Percentiles rank a stretch among this genome's conserved stretches.
These are phyloP conservation scores for Tanacetum coccineum DNA, from an alignment of 129 eudicot species.

Conservation along the genomic window DNA sequence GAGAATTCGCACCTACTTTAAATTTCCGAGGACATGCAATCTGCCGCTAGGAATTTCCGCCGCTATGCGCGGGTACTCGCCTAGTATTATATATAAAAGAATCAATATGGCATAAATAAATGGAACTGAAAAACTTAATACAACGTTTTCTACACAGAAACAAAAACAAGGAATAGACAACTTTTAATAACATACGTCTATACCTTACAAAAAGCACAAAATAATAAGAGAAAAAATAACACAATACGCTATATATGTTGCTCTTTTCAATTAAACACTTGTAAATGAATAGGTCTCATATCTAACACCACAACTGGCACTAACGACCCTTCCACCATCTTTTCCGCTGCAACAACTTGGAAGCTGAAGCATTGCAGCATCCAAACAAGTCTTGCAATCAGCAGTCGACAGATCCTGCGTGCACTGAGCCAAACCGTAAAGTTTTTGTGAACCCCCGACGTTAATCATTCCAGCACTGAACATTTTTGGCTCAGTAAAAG, in stretches of 20 bases:
- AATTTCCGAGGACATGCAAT: too few relatives aligned
- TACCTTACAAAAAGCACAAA: too few relatives aligned
- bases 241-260: not conserved
- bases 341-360: conserved; percentile 47
- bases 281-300: conserved; percentile 45
- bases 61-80: too few relatives aligned
- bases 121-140: too few relatives aligned
- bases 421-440: conserved; percentile 48
- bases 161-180: too few relatives aligned
- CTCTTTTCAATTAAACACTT: not conserved
- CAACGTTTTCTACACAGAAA: too few relatives aligned
- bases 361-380: conserved; percentile 26
- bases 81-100: too few relatives aligned
- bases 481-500: conserved; percentile 17
- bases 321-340: conserved; percentile 46
- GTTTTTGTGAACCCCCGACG: conserved; percentile 4
- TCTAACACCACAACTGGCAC: conserved; percentile 45
- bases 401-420: conserved; percentile 39
- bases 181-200: too few relatives aligned
- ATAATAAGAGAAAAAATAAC: too few relatives aligned
- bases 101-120: too few relatives aligned
- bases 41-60: too few relatives aligned
- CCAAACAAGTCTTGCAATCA: conserved; percentile 47
- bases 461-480: conserved; percentile 28
- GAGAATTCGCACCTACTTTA: too few relatives aligned